Base-by-base conservation (phyloP, 1,284 basidiomycete genomes). In the Leccinum griseonigrum region DNA sequence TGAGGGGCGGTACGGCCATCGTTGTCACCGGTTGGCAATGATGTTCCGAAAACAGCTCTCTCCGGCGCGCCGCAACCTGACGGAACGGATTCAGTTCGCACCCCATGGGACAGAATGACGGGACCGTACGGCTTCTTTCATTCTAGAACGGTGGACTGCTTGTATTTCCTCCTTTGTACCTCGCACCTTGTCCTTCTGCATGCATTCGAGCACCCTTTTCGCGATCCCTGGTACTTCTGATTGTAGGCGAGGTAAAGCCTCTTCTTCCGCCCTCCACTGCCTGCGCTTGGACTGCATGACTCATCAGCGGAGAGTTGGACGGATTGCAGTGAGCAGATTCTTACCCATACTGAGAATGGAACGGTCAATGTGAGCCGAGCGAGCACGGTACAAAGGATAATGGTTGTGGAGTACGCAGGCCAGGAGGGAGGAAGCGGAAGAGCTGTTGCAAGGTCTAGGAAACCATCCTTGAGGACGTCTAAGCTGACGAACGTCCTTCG, bases 301-400 rank as follows among this genome's bases (percentile, higher is more conserved):
- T 32, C n/a, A 36, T 75, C 14, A 63, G 53, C 34, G 6, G 50
- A 65, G 51, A 63, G 38, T 58, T 59, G 60, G 53, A 36, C 53
- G 56, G 58, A 48, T 31, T 50, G 58, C 59, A 54, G 59, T 43
- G 59, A 59, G 50, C 34, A 60, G 43, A 22, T 32, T 75, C 85
- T 67, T 67, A 94, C 92, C 94, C 93, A 95, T 74, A 94, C 71
- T 63, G 89, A 86, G 63, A 92, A 80, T 18, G 94, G 94, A 5
- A 94, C 79, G 1, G 92, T 87, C 55, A 86, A 72, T 0, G 79
- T 76, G 8, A 88, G 76, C 66, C 94, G 86, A 36, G 88, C 80
- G 13, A 83, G 69, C 53, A 93, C 74, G 1, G 93, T 92, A 60
- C 87, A 79, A 3, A 92, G 71, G 51, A 95, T 87, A 64, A 96